Conservation (phyloP, 129 eudicot genomes). For the Lactuca sativa region DNA sequence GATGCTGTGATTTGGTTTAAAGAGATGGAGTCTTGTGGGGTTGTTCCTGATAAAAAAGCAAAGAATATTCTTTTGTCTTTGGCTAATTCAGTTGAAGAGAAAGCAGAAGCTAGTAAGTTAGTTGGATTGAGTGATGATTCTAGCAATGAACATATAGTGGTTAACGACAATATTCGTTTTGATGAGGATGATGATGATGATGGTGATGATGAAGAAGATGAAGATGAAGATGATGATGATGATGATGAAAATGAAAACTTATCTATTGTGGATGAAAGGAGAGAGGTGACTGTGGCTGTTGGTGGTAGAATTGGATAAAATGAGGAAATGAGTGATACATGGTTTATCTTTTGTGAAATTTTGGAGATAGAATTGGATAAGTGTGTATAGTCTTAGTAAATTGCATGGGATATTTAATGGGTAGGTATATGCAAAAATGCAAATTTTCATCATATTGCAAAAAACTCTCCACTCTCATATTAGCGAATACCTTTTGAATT, state of each 20-base stretch:
- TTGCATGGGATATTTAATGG: neutral
- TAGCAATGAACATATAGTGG: slow-evolving; percentile 6
- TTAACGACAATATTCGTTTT: slow-evolving; percentile 29
- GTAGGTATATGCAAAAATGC: slow-evolving; percentile 13
- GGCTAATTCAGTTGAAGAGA: slow-evolving; percentile 77
- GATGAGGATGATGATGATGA: slow-evolving; percentile 39
- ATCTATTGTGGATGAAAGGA: slow-evolving; percentile 28
- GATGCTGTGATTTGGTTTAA: slow-evolving; percentile 84
- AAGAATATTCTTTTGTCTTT: slow-evolving; percentile 79
- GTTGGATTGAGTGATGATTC: slow-evolving; percentile 36
- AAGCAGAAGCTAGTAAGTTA: slow-evolving; percentile 56
- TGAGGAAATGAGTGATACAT: neutral
- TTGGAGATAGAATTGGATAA: slow-evolving; percentile 18
- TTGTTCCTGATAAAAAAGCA: slow-evolving; percentile 84
- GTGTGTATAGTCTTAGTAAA: slow-evolving; percentile 33
- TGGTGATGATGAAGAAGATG: slow-evolving; percentile 11
- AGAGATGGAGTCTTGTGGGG: slow-evolving; percentile 76
- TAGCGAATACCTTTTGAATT: neutral
- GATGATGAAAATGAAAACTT: slow-evolving; percentile 8
- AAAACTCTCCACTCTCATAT: neutral
- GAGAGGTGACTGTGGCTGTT: slow-evolving; percentile 23
- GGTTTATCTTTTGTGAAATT: slow-evolving; percentile 27
- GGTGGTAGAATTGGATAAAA: slow-evolving; percentile 20
- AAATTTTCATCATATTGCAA: neutral
- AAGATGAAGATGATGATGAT: slow-evolving; percentile 20